These are phyloP conservation scores for Fusarium kyushuense DNA, from an alignment of 2,329 filamentous ascomycete genomes.

Conservation along the genomic window DNA sequence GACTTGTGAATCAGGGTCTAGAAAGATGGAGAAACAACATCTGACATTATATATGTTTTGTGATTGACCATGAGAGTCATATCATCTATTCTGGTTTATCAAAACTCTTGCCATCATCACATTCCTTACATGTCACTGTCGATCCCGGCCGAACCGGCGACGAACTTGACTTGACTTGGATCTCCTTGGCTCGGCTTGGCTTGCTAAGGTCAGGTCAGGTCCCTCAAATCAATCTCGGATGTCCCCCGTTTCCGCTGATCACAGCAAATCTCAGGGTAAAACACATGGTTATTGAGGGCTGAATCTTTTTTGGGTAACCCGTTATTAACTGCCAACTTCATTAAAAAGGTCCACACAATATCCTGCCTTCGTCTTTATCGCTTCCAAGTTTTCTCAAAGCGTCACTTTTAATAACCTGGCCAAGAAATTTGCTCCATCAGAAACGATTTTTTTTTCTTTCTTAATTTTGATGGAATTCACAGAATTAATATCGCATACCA, in stretches of 20 bases:
- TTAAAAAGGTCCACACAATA: conserved; percentile 31
- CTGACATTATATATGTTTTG: neutral
- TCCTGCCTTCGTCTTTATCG: conserved; percentile 2
- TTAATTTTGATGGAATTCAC: neutral
- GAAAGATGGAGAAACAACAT: neutral
- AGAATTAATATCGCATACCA: conserved; percentile 3
- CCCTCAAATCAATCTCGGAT: conserved; percentile 7
- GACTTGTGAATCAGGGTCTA: conserved; percentile 1
- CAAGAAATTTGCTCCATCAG: neutral
- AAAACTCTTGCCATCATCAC: conserved; percentile 23
- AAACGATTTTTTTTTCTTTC: neutral
- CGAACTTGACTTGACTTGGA: neutral
- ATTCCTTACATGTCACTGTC: conserved; percentile 32
- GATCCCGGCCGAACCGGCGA: conserved; percentile 37
- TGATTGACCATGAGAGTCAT: neutral
- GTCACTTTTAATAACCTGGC: neutral
- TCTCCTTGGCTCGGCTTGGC: neutral
- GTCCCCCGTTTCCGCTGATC: conserved; percentile 22
- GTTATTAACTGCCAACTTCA: conserved; percentile 7
- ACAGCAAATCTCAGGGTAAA: neutral
- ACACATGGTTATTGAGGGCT: no score
- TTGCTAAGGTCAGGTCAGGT: conserved; percentile 1
- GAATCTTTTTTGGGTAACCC: neutral
- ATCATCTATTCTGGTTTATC: conserved; percentile 15
- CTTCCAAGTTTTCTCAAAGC: conserved; percentile 30